Conservation (phyloP, 2,329 filamentous ascomycete genomes). For the Beauveria pseudobassiana region DNA sequence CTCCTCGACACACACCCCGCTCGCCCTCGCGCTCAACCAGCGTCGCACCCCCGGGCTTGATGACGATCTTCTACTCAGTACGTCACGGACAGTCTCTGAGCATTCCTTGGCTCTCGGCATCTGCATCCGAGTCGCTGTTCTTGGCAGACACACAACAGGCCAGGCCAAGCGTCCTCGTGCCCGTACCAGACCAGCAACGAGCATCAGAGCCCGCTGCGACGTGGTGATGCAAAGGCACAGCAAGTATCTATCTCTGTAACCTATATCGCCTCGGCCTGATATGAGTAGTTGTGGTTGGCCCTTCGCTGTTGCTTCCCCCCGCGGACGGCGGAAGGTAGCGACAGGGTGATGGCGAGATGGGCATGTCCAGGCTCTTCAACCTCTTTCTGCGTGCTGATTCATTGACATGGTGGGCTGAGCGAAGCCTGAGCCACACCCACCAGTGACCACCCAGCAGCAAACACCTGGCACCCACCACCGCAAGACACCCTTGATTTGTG, state of each 20-base stretch:
- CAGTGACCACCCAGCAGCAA: too few species aligned
- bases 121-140: slow-evolving; percentile 10
- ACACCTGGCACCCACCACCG: background rate
- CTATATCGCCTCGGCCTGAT: too few species aligned
- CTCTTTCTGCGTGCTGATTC: too few species aligned
- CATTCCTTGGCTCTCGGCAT: slow-evolving; percentile 12
- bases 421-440: background rate
- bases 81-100: slow-evolving; percentile 8
- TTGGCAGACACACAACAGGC: slow-evolving; percentile 6
- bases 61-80: slow-evolving; percentile 10
- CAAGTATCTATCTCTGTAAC: background rate
- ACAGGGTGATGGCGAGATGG: too few species aligned
- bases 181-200: background rate
- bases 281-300: too few species aligned
- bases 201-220: background rate
- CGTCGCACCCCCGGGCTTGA: background rate
- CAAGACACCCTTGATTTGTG: background rate
- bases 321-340: too few species aligned
- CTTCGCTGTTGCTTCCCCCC: background rate
- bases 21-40: slow-evolving; percentile 1
- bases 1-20: background rate
- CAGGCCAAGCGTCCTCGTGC: background rate
- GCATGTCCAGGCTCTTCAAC: too few species aligned
- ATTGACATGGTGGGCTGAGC: background rate
- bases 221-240: background rate